These are phyloP conservation scores for Zelopaecilomyces penicillatus DNA, from an alignment of 2,329 filamentous ascomycete genomes.

Conservation along the genomic window DNA sequence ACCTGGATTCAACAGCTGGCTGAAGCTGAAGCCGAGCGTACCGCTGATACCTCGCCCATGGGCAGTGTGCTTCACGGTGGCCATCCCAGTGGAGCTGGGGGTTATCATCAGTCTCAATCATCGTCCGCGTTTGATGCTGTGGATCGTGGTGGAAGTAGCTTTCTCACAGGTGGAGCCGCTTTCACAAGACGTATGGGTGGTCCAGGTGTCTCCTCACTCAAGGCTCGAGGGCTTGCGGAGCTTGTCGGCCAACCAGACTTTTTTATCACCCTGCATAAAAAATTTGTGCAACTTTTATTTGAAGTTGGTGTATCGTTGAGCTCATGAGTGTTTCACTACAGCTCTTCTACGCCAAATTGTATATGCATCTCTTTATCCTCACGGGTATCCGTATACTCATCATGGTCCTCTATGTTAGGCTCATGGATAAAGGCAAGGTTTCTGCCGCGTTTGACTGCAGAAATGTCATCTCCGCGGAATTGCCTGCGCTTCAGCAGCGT, in stretches of 20 bases:
- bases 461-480: no score
- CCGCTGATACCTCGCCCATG: slow-evolving; percentile 34
- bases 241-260: slow-evolving; percentile 59
- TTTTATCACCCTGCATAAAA: slow-evolving; percentile 57
- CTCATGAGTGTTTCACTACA: slow-evolving; percentile 24
- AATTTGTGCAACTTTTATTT: slow-evolving; percentile 54
- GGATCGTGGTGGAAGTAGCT: slow-evolving; percentile 43
- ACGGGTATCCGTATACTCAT: neutral
- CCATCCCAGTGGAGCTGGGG: neutral
- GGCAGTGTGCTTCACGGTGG: slow-evolving; percentile 32
- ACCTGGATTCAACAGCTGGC: slow-evolving; percentile 58
- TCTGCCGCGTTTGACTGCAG: no score
- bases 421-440: no score
- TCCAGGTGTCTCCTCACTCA: slow-evolving; percentile 47
- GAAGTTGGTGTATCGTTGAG: slow-evolving; percentile 49
- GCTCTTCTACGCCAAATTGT: no score
- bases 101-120: slow-evolving; percentile 15
- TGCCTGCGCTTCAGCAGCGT: no score
- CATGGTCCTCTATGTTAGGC: neutral
- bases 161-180: slow-evolving; percentile 47
- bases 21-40: slow-evolving; percentile 52
- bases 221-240: slow-evolving; percentile 55
- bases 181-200: slow-evolving; percentile 51
- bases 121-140: slow-evolving; percentile 22
- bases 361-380: neutral